Evolutionary conservation across 2,329 filamentous ascomycete species (phyloP).

Genomic region (Akanthomyces muscarius): DNA sequence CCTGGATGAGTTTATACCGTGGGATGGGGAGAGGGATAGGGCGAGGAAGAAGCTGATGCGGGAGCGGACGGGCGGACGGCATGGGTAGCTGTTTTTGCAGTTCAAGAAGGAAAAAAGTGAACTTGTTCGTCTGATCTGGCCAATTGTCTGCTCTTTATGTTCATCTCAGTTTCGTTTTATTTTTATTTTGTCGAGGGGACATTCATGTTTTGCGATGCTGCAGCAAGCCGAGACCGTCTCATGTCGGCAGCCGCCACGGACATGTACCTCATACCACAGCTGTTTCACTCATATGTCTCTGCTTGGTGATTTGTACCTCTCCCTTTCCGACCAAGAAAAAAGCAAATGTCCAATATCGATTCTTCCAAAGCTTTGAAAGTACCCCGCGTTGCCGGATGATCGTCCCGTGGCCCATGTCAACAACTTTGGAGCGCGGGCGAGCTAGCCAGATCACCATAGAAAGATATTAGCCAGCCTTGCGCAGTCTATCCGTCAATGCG

Average conservation of each 20-base stretch:
- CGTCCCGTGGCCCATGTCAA: not conserved
- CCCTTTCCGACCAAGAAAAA: too few relatives aligned
- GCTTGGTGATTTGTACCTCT: not conserved
- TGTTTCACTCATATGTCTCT: too few relatives aligned
- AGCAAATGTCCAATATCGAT: not conserved
- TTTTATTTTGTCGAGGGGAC: too few relatives aligned
- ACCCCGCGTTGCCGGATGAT: not conserved
- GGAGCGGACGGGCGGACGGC: not conserved
- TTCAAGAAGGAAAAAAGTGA: not conserved
- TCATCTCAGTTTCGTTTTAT: too few relatives aligned
- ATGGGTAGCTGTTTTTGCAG: not conserved
- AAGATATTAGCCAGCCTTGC: not conserved
- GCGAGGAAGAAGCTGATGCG: not conserved
- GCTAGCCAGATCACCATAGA: not conserved
- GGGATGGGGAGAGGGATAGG: not conserved
- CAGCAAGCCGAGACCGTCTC: too few relatives aligned
- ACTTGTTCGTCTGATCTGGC: too few relatives aligned
- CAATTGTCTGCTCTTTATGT: too few relatives aligned
- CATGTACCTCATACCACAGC: too few relatives aligned
- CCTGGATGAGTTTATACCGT: constrained; percentile 1
- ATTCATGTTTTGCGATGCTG: too few relatives aligned
- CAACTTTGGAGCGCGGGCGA: not conserved
- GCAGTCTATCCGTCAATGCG: not conserved
- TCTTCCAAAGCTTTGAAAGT: not conserved
- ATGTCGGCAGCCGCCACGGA: too few relatives aligned